Percentiles rank a stretch among this genome's conserved stretches.
phyloP scores from a whole-genome alignment of 495 filamentous ascomycete species.

The Venustampulla echinocandica region DNA sequence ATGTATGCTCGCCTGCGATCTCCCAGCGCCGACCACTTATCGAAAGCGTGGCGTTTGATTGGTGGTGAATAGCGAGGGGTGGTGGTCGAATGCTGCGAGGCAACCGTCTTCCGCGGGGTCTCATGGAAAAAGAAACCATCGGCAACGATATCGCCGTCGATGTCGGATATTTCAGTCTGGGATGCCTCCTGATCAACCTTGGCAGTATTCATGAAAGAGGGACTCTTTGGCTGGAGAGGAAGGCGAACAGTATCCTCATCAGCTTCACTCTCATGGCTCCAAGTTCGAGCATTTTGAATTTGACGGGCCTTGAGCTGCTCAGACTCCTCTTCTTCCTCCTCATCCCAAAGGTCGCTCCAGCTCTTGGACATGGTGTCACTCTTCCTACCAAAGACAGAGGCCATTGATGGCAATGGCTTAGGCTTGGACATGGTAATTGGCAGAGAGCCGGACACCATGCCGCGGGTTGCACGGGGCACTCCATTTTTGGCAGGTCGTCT shows the following conservation, averaged over 20 bases:
- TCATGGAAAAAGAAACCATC: constrained; percentile 67
- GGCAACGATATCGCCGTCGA: constrained; percentile 48
- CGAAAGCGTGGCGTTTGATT: constrained; percentile 46
- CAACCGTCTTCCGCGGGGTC: constrained; percentile 28
- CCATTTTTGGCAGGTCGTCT: constrained; percentile 27
- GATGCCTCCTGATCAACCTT: constrained; percentile 30
- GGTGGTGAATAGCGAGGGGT: constrained; percentile 42
- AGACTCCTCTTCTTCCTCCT: constrained; percentile 61
- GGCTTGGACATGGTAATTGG: constrained; percentile 59
- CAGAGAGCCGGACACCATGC: constrained; percentile 66
- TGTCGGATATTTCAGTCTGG: constrained; percentile 33
- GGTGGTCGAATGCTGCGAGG: constrained; percentile 18
- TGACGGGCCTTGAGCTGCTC: constrained; percentile 53
- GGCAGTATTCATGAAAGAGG: constrained; percentile 41
- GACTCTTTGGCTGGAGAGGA: constrained; percentile 41
- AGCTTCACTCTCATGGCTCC: constrained; percentile 62
- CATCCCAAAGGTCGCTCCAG: constrained; percentile 95
- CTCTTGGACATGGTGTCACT: constrained; percentile 78
- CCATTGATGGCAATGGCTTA: constrained; percentile 56
- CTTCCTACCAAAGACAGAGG: constrained; percentile 69
- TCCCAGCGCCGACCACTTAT: constrained; percentile 84
- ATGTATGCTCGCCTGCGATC: constrained; percentile 66
- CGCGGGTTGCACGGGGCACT: constrained; percentile 40
- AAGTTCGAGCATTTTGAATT: constrained; percentile 70
- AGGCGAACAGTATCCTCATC: constrained; percentile 30